A percentile compares a stretch with the other conserved stretches of the same genome.
These are phyloP conservation scores for Entamoeba invadens DNA, from an alignment of 208 protist species.

Conservation along the genomic window DNA sequence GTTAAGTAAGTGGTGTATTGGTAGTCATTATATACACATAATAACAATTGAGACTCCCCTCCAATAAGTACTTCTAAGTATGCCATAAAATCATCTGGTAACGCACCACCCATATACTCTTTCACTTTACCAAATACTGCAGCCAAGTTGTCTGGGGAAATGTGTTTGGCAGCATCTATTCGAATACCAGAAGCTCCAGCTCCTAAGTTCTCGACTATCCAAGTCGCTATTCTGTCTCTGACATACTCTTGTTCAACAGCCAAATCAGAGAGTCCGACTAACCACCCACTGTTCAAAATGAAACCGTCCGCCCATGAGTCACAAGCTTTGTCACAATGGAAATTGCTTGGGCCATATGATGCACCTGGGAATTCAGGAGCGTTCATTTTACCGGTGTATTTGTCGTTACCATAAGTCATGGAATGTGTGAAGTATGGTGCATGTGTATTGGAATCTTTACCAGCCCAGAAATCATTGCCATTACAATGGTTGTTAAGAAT, in stretches of 20 bases:
- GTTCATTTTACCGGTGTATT: constrained; percentile 31
- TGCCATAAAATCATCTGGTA: too few species aligned
- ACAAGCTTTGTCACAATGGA: constrained; percentile 49
- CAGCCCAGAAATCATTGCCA: constrained; percentile 18
- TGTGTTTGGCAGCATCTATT: too few species aligned
- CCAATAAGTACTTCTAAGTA: constrained; percentile 53
- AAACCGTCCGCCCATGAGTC: constrained; percentile 49
- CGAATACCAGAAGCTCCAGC: too few species aligned
- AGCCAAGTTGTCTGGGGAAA: constrained; percentile 47
- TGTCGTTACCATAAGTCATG: background rate
- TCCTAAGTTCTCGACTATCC: too few species aligned
- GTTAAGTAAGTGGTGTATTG: constrained; percentile 12
- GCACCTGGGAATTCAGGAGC: constrained; percentile 42
- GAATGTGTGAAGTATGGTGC: constrained; percentile 26
- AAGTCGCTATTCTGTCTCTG: too few species aligned
- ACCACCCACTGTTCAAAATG: constrained; percentile 46
- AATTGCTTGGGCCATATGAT: constrained; percentile 42
- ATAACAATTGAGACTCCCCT: constrained; percentile 38
- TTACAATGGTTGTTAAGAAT: constrained; percentile 32
- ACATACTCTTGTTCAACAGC: constrained; percentile 51
- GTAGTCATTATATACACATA: constrained; percentile 43
- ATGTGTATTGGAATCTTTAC: constrained; percentile 25
- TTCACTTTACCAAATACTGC: constrained; percentile 43
- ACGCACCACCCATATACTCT: too few species aligned
- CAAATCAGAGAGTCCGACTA: constrained; percentile 42